Evolutionary conservation across 257 asterid species (phyloP).

Genomic region (Cynanchum wilfordii): DNA sequence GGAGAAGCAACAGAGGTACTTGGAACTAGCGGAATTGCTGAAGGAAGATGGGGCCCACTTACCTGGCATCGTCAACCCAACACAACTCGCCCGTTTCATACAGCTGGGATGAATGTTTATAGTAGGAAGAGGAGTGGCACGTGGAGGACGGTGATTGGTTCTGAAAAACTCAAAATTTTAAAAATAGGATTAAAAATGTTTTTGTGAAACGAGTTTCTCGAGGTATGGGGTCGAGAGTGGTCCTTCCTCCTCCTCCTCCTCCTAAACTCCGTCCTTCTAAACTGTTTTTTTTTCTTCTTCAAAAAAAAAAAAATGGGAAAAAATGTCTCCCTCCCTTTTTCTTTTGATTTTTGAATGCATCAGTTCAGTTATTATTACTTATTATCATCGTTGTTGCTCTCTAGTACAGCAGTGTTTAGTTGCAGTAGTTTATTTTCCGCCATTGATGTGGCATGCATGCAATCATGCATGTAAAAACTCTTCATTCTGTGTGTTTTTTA

Average conservation of each 20-base stretch:
- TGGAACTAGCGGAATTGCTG: constrained; percentile 28
- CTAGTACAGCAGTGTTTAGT: neutral
- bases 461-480: neutral
- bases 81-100: constrained; percentile 27
- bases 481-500: neutral
- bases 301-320: neutral
- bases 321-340: constrained; percentile 6
- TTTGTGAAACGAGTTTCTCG: constrained; percentile 3
- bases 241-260: neutral
- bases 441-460: constrained; percentile 2
- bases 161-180: neutral
- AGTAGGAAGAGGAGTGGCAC: neutral
- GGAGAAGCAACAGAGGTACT: constrained; percentile 20
- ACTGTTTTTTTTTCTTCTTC: neutral
- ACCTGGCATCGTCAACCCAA: constrained; percentile 34
- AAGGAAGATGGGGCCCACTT: constrained; percentile 31
- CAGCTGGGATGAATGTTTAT: constrained; percentile 7
- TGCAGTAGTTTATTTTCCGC: neutral
- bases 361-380: neutral
- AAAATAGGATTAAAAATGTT: neutral
- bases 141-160: constrained; percentile 18
- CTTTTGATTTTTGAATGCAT: constrained; percentile 5
- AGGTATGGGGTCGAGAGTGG: neutral
- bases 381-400: neutral
- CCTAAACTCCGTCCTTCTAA: neutral